A percentile compares a stretch with the other conserved stretches of the same genome.
Evolutionary conservation across 2,329 filamentous ascomycete genomes (phyloP).

Genomic region (Diaporthe citriasiana): DNA sequence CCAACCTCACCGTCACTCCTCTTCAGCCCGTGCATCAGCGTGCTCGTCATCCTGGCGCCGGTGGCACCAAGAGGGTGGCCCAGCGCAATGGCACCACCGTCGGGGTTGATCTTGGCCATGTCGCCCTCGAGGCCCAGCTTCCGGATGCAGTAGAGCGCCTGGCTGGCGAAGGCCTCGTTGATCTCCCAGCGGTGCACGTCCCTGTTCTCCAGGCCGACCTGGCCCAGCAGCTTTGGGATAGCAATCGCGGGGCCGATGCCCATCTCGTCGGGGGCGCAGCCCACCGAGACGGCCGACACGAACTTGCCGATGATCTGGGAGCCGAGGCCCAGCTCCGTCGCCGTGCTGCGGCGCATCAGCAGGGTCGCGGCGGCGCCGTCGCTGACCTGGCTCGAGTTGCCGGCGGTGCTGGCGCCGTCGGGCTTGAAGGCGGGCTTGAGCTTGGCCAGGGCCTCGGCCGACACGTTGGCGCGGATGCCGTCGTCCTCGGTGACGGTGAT

Average conservation of each 20-base stretch:
- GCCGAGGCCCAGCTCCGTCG: constrained; percentile 78
- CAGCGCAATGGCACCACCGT: constrained; percentile 93
- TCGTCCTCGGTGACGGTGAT: constrained; percentile 84
- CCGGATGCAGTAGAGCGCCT: constrained; percentile 78
- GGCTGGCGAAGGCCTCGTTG: constrained; percentile 84
- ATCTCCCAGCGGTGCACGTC: constrained; percentile 93
- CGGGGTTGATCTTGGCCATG: constrained; percentile 85
- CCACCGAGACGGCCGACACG: constrained; percentile 80
- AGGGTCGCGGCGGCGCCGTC: constrained; percentile 89
- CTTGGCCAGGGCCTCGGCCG: constrained; percentile 77
- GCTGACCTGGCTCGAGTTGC: constrained; percentile 87
- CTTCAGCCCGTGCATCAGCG: constrained; percentile 75
- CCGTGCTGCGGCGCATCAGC: constrained; percentile 87
- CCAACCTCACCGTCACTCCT: constrained; percentile 82
- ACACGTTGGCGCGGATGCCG: constrained; percentile 80
- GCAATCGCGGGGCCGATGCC: constrained; percentile 89
- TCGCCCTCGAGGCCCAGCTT: constrained; percentile 75
- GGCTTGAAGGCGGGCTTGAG: constrained; percentile 89
- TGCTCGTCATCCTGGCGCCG: constrained; percentile 84
- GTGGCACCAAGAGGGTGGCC: constrained; percentile 94
- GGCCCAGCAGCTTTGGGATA: constrained; percentile 83
- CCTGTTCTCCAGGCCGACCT: constrained; percentile 73
- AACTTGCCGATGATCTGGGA: constrained; percentile 85
- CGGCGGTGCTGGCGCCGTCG: constrained; percentile 84
- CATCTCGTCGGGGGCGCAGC: constrained; percentile 93